These are phyloP conservation scores for Colletotrichum incanum DNA, from an alignment of 2,329 filamentous ascomycete species.

Conservation along the genomic window DNA sequence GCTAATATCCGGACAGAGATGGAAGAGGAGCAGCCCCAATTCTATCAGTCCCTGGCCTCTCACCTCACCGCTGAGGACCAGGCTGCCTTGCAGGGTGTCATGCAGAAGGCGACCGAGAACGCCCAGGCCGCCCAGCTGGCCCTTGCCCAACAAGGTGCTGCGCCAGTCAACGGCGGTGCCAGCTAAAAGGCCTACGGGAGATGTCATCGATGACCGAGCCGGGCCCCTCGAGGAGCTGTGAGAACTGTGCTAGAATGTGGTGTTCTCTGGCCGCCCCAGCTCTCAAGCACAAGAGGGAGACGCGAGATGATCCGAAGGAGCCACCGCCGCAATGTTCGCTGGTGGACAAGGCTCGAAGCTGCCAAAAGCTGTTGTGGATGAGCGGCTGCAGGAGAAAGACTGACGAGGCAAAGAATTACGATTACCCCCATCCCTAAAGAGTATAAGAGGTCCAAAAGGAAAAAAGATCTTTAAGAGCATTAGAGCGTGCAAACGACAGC, in stretches of 20 bases:
- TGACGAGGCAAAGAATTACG: conserved; percentile 44
- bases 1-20: conserved; percentile 71
- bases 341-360: conserved; percentile 37
- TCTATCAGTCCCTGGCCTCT: conserved; percentile 86
- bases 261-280: conserved; percentile 29
- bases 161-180: conserved; percentile 44
- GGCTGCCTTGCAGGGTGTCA: conserved; percentile 82
- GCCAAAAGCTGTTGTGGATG: conserved; percentile 35
- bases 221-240: conserved; percentile 35
- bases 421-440: conserved; percentile 40
- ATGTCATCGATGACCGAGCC: conserved; percentile 44
- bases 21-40: conserved; percentile 90
- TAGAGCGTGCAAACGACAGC: conserved; percentile 44
- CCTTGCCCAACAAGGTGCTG: conserved; percentile 47
- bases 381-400: conserved; percentile 40
- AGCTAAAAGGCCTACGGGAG: conserved; percentile 42
- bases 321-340: conserved; percentile 33
- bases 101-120: conserved; percentile 72
- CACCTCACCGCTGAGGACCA: conserved; percentile 87
- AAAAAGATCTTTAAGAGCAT: conserved; percentile 43
- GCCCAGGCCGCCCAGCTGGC: conserved; percentile 53
- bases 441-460: conserved; percentile 39
- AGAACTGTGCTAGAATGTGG: conserved; percentile 18
- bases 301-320: conserved; percentile 42
- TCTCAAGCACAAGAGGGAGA: conserved; percentile 37